Evolutionary conservation across 176 grass and related monocot genomes (phyloP).

Genomic region (Oryza nivara): DNA sequence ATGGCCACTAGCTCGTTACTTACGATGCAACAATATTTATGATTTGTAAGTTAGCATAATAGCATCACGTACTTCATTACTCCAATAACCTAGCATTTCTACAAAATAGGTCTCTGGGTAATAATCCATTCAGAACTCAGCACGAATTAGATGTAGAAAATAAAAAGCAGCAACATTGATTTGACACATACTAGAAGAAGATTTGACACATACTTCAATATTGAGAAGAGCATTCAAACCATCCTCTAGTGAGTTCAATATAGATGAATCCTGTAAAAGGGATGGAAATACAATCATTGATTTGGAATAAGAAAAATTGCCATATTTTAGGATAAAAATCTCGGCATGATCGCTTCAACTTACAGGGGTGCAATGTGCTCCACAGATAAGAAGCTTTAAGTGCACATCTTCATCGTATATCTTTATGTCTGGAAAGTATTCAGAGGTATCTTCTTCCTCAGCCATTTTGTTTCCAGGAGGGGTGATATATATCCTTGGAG

Average conservation of each 20-base stretch:
- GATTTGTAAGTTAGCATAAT: neutral
- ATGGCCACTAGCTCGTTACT: neutral
- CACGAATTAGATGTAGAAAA: constrained; percentile 25
- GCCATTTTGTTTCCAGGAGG: constrained; percentile 35
- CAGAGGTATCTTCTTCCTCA: constrained; percentile 49
- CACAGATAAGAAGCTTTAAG: constrained; percentile 67
- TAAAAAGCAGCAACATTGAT: neutral
- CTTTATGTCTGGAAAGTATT: constrained; percentile 52
- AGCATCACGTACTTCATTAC: neutral
- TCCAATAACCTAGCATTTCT: constrained; percentile 4
- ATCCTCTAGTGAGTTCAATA: constrained; percentile 69
- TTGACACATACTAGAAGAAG: neutral
- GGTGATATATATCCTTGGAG: constrained; percentile 58
- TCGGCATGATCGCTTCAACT: constrained; percentile 5
- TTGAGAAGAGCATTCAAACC: constrained; percentile 76
- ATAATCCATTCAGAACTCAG: neutral
- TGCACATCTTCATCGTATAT: constrained; percentile 63
- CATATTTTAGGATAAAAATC: neutral
- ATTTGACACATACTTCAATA: constrained; percentile 48
- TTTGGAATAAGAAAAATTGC: constrained; percentile 5
- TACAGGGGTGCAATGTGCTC: constrained; percentile 59
- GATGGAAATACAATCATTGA: constrained; percentile 6
- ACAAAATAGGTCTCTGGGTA: neutral
- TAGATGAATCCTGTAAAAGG: constrained; percentile 59
- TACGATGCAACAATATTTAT: neutral